Evolutionary conservation across 73 alveolate genomes (phyloP).

Genomic region (Uronychia setigera): DNA sequence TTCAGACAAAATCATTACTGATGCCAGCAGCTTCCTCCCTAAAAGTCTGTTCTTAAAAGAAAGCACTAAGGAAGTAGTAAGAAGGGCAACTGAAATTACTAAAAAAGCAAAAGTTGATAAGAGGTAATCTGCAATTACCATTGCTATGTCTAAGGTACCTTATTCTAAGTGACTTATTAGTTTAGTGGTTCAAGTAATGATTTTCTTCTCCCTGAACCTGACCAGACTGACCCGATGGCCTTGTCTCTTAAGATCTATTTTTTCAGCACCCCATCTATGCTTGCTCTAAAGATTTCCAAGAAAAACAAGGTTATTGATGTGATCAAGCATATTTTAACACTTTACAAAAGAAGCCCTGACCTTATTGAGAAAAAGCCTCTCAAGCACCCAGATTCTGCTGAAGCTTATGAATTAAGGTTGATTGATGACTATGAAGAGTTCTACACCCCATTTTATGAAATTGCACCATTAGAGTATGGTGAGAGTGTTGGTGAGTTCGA

Average conservation of each 20-base stretch:
- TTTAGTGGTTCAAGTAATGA: background rate
- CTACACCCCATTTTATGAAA: constrained; percentile 56
- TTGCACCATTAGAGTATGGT: constrained; percentile 35
- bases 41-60: constrained; percentile 1
- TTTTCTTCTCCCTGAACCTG: constrained; percentile 5
- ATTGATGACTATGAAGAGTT: constrained; percentile 60
- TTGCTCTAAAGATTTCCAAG: constrained; percentile 5
- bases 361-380: constrained; percentile 11
- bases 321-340: constrained; percentile 43
- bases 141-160: background rate
- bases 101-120: background rate
- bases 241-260: background rate
- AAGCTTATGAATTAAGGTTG: constrained; percentile 57
- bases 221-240: background rate
- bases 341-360: constrained; percentile 7
- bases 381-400: constrained; percentile 14
- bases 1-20: background rate
- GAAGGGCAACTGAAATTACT: background rate
- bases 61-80: background rate
- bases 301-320: constrained; percentile 39
- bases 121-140: background rate
- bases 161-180: background rate
- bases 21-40: background rate
- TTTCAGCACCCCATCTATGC: background rate
- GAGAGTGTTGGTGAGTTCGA: constrained; percentile 51